These are phyloP conservation scores for Ensete ventricosum DNA, from an alignment of 176 grass and related monocot genomes.

Conservation along the genomic window DNA sequence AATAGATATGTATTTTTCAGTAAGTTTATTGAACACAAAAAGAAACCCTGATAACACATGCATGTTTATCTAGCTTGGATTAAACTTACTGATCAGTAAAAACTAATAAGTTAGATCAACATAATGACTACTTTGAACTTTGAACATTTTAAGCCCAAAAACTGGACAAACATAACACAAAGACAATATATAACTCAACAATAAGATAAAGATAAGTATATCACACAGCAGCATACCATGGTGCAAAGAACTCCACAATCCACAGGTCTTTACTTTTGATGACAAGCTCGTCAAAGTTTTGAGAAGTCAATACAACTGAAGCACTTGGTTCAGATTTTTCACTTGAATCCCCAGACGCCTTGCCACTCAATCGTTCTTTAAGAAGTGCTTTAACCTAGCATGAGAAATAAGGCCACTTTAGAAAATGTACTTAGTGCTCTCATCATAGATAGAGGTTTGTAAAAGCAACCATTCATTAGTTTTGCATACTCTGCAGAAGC, in stretches of 20 bases:
- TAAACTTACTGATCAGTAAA: too few relatives aligned
- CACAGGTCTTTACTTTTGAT: constrained; percentile 89
- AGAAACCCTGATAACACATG: too few relatives aligned
- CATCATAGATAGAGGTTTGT: neutral
- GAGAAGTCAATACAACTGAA: constrained; percentile 70
- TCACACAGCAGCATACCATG: constrained; percentile 56
- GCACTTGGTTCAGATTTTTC: constrained; percentile 75
- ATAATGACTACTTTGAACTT: neutral
- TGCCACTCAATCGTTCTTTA: constrained; percentile 69
- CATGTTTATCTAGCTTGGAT: too few relatives aligned
- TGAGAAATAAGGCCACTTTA: neutral
- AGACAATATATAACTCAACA: neutral
- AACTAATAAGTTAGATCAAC: too few relatives aligned
- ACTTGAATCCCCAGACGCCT: constrained; percentile 53
- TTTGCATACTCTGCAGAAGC: neutral
- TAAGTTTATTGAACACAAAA: too few relatives aligned
- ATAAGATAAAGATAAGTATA: neutral
- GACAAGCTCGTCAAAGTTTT: constrained; percentile 84
- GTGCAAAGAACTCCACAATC: constrained; percentile 99
- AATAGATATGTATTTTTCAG: too few relatives aligned
- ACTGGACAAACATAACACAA: neutral
- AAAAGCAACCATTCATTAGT: neutral
- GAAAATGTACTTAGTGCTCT: neutral
- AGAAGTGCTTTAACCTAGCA: constrained; percentile 80
- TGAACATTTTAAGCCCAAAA: neutral